phyloP scores from a whole-genome alignment of 768 basidiomycete genomes.

The Collybia mongolica region DNA sequence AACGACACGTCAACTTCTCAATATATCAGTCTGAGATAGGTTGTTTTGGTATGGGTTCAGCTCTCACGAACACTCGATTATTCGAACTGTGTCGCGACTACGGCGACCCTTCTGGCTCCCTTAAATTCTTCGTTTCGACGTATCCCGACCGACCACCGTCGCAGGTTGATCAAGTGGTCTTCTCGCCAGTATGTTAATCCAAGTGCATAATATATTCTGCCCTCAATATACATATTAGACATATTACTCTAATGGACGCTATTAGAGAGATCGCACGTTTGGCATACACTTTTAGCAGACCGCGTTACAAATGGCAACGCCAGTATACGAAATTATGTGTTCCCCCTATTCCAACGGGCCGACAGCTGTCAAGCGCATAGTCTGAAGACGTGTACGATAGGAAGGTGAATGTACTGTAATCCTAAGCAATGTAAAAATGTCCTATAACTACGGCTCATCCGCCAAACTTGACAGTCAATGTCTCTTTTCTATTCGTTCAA shows the following conservation, averaged over 20 bases:
- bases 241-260: not conserved
- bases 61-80: slow-evolving; percentile 37
- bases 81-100: slow-evolving; percentile 41
- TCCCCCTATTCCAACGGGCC: not conserved
- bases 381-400: slow-evolving; percentile 15
- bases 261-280: not conserved
- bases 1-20: slow-evolving; percentile 34
- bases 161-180: slow-evolving; percentile 8
- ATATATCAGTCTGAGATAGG: slow-evolving; percentile 51
- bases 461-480: slow-evolving; percentile 12
- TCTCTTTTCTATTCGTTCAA: not conserved
- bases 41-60: slow-evolving; percentile 37
- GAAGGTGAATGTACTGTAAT: slow-evolving; percentile 17
- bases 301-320: not conserved
- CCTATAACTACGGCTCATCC: slow-evolving; percentile 4
- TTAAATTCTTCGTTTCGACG: slow-evolving; percentile 52
- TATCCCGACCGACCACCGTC: slow-evolving; percentile 40
- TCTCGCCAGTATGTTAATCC: slow-evolving; percentile 13
- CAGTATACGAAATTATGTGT: not conserved
- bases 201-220: not conserved
- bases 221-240: slow-evolving; percentile 1
- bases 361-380: slow-evolving; percentile 5
- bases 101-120: slow-evolving; percentile 45
- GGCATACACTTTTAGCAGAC: not conserved
- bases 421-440: slow-evolving; percentile 3